Evolutionary conservation across 352 stramenopile genomes (phyloP).

Genomic region (Phytophthora sp.): DNA sequence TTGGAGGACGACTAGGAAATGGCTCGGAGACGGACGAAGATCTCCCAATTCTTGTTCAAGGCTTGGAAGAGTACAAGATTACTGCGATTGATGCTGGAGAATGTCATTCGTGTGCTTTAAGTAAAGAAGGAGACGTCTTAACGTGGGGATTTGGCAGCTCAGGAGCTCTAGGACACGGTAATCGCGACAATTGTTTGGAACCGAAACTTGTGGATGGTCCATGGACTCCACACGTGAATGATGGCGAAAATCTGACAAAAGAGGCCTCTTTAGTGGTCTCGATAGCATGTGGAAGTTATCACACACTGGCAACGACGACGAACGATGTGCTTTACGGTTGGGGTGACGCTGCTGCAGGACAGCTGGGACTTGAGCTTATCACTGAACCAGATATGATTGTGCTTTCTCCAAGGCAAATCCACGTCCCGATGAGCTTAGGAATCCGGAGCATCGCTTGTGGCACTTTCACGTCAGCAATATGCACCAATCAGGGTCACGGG

Average conservation of each 20-base stretch:
- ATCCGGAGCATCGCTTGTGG: conserved; percentile 64
- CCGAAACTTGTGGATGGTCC: conserved; percentile 48
- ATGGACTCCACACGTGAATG: conserved; percentile 30
- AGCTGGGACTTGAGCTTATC: conserved; percentile 64
- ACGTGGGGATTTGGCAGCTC: conserved; percentile 90
- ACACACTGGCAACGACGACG: conserved; percentile 65
- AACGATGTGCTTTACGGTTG: conserved; percentile 73
- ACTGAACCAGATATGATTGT: conserved; percentile 62
- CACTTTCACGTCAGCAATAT: conserved; percentile 67
- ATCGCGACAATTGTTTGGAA: conserved; percentile 59
- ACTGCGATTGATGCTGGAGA: conserved; percentile 72
- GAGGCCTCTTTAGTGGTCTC: conserved; percentile 25
- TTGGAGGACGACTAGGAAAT: conserved; percentile 78
- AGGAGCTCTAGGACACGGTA: conserved; percentile 72
- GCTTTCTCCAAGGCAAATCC: conserved; percentile 53
- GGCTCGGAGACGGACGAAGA: conserved; percentile 68
- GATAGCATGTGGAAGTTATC: conserved; percentile 78
- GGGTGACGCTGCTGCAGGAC: conserved; percentile 76
- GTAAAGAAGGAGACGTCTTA: conserved; percentile 67
- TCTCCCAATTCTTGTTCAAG: conserved; percentile 45
- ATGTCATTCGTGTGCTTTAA: conserved; percentile 81
- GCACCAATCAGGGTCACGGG: conserved; percentile 54
- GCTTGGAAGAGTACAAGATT: conserved; percentile 48
- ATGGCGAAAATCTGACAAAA: conserved; percentile 9
- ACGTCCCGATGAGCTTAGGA: conserved; percentile 17